Percentiles rank a stretch among this genome's conserved stretches.
Conservation (phyloP, 305 asterid species). For the Fraxinus platypoda region DNA sequence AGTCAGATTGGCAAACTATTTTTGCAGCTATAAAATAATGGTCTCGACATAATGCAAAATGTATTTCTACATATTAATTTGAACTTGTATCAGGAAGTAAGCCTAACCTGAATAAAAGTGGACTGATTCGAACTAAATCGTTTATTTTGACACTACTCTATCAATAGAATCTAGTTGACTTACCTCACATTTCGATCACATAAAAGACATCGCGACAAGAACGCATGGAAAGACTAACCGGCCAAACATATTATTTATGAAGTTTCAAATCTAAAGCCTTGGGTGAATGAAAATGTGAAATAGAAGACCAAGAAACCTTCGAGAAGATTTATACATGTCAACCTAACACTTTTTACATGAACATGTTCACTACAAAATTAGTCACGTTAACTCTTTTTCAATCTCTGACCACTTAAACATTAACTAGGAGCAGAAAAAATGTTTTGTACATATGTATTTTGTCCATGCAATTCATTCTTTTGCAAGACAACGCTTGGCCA, state of each 20-base stretch:
- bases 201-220: too few relatives aligned
- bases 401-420: not conserved
- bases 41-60: not conserved
- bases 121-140: not conserved
- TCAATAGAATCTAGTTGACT: not conserved
- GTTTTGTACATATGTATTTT: not conserved
- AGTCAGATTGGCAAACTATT: not conserved
- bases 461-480: too few relatives aligned
- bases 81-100: too few relatives aligned
- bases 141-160: not conserved
- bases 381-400: not conserved
- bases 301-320: not conserved
- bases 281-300: too few relatives aligned
- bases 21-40: too few relatives aligned
- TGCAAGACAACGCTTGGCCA: not conserved
- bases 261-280: not conserved
- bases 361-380: not conserved
- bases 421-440: not conserved
- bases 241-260: not conserved
- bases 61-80: too few relatives aligned
- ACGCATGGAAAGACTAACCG: not conserved
- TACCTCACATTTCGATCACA: too few relatives aligned
- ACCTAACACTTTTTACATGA: not conserved
- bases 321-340: not conserved
- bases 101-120: not conserved